Evolutionary conservation across 2,329 filamentous ascomycete species (phyloP).

Genomic region (Sporothrix mexicana): DNA sequence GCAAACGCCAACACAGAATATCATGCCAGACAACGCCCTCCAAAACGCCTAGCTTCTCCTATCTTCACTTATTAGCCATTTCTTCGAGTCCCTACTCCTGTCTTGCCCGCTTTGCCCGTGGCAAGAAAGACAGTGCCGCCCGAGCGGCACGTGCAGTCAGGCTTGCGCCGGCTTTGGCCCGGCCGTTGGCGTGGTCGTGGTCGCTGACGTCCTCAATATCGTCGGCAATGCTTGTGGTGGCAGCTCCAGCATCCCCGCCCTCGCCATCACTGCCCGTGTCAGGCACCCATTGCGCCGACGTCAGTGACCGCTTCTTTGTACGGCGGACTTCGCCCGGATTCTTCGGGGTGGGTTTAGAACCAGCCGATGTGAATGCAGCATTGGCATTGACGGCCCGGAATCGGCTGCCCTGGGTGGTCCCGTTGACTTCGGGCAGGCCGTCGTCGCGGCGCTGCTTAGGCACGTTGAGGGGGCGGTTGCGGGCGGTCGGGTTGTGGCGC

Average conservation of each 20-base stretch:
- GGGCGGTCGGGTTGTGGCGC: conserved; percentile 4
- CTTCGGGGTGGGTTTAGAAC: background rate
- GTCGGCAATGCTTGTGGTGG: conserved; percentile 2
- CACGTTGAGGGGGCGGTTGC: conserved; percentile 15
- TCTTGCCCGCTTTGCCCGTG: conserved; percentile 28
- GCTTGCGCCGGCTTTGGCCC: background rate
- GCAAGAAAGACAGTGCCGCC: conserved; percentile 1
- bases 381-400: background rate
- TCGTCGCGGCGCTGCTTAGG: conserved; percentile 1
- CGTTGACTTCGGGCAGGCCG: background rate
- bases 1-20: background rate
- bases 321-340: conserved; percentile 20
- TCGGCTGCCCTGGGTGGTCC: background rate
- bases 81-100: background rate
- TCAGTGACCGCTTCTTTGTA: conserved; percentile 31
- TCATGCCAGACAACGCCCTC: background rate
- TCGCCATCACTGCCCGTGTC: background rate
- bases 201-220: conserved; percentile 35
- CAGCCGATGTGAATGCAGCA: background rate
- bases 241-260: background rate
- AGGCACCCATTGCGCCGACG: conserved; percentile 27
- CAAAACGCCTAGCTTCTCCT: background rate
- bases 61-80: background rate
- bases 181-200: background rate
- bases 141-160: background rate